Evolutionary conservation across 1,139 yeast genomes (phyloP), one percentile per base, ranked within the genome.

Genomic region (Protomyces arabidopsidicola): DNA sequence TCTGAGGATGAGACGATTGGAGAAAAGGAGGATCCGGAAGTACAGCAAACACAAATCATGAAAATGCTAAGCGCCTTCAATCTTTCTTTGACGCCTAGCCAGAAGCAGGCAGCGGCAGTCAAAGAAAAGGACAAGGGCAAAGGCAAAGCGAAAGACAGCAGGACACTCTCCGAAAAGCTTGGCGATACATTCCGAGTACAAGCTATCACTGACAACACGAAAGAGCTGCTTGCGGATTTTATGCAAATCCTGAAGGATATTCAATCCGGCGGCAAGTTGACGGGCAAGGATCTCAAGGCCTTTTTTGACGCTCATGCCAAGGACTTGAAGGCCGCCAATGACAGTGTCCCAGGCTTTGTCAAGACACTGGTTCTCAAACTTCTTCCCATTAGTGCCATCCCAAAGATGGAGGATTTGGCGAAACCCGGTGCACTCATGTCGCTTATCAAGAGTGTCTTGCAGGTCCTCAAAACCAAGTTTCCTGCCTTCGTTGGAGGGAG

Each of bases 401-500:
- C 62, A 2, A 36, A 50, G 3, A 38, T 58, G 18, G 62, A 58
- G 31, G 62, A 58, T 24, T n/a, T 58, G 52, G 53, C 56, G 35
- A 58, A 58, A 27, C 62, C 62, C 3, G 62, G 62, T 39, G 62
- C 62, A 14, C 56, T 58, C 31, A 38, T 58, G 55, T 55, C 42
- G 42, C 35, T 58, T 34, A 58, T 58, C 51, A 58, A 52, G 56
- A 39, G 56, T 6, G 62, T 58, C 24, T 31, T 58, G 39, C 51
- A 52, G 20, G 56, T 58, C 9, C 62, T 58, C 45, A 58, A 45
- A 42, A 51, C 52, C 10, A 22, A 56, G 4, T 58, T 58, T 24
- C 62, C 62, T 12, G 62, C 62, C 2, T 58, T 58, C 20, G 62
- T 58, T 12, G 62, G 62, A 5, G 62, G 62, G 16, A 51, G 56